Percentiles rank a stretch among this genome's conserved stretches.
Evolutionary conservation across 1,284 basidiomycete species (phyloP).

Genomic region (Phylloporus sp.): DNA sequence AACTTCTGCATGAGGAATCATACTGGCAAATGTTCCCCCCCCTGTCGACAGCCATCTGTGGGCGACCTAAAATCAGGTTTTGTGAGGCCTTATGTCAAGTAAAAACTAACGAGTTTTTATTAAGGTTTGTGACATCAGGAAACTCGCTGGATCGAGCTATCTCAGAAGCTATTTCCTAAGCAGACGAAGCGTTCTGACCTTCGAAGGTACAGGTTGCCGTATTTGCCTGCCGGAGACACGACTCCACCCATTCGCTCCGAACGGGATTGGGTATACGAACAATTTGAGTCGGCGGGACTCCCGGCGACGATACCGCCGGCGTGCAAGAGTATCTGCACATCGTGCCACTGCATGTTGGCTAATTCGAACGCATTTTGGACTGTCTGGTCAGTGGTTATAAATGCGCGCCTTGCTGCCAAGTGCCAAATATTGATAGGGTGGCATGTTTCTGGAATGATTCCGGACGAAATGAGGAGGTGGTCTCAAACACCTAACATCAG

Average conservation of each 20-base stretch:
- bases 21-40: background rate
- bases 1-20: background rate
- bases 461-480: background rate
- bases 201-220: background rate
- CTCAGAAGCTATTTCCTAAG: background rate
- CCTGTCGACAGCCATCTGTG: background rate
- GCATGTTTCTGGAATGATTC: background rate
- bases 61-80: background rate
- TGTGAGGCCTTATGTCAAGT: background rate
- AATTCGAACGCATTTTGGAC: background rate
- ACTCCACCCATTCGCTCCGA: background rate
- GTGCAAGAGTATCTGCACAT: background rate
- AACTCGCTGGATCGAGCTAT: background rate
- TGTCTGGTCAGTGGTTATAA: background rate
- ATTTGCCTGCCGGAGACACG: background rate
- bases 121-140: background rate
- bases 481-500: too few species aligned
- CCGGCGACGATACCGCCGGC: background rate
- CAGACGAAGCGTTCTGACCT: background rate
- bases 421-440: background rate
- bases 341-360: background rate
- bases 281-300: too few species aligned
- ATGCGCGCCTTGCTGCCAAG: background rate
- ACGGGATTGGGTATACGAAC: background rate
- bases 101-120: background rate